Evolutionary conservation across 805 yeast genomes (phyloP), one percentile per base, ranked within the genome.

Genomic region (Metschnikowia proteae): DNA sequence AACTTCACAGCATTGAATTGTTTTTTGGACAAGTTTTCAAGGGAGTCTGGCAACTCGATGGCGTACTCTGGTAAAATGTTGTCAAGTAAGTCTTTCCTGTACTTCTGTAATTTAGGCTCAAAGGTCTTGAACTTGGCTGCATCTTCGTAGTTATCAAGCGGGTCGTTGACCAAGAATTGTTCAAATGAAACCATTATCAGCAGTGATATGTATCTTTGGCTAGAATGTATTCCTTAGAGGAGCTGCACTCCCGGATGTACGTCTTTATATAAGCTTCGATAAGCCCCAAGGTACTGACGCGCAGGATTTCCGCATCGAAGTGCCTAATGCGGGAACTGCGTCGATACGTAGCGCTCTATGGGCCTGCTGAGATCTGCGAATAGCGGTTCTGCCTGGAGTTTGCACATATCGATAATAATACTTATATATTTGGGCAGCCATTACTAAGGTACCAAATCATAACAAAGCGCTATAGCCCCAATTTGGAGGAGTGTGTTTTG

Each of bases 41-140:
- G 49, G 0, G 68, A 46, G 28, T 60, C 63, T 5, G 76, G 76
- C 49, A 74, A 56, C 27, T 65, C 63, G 3, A 60, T 55, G 37
- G 62, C 56, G 50, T 59, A 65, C 41, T 69, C 71, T 1, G 66
- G 63, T 64, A 84, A 79, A 46, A 80, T 64, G 5, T 69, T 66
- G 34, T 67, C 64, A 6, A 70, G 60, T 49, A 71, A 63, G 39
- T 63, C 70, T 25, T 63, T 65, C 36, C 62, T 58, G 57, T 76
- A 76, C 38, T 68, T 63, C 49, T 72, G 68, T 47, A 80, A 67
- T 54, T 74, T 75, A 8, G 83, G 83, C 41, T 68, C 53, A 73
- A 73, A 80, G 29, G 56, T 49, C 40, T 64, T 68, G 57, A 64
- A 80, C 43, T 71, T 68, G 51, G 66, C 75, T 1, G 71, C 60